Evolutionary conservation across 208 protist genomes (phyloP).

Genomic region (Herpetomonas tarakana): DNA sequence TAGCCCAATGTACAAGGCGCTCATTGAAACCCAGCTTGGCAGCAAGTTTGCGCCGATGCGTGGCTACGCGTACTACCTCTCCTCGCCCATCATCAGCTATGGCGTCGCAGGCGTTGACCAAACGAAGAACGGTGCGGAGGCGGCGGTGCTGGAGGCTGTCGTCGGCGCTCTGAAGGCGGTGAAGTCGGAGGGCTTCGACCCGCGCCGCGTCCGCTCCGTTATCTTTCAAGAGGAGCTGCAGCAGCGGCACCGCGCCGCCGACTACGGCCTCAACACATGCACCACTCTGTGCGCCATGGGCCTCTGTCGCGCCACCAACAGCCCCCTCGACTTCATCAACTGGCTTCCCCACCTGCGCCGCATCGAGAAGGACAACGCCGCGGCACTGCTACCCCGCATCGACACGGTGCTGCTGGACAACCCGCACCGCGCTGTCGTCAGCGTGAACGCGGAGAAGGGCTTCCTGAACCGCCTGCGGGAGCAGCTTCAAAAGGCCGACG

Average conservation of each 20-base stretch:
- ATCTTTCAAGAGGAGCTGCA: conserved; percentile 89
- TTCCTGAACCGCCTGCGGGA: conserved; percentile 65
- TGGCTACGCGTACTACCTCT: conserved; percentile 83
- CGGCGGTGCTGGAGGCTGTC: conserved; percentile 62
- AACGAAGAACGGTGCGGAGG: conserved; percentile 39
- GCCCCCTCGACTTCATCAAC: conserved; percentile 84
- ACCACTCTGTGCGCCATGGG: conserved; percentile 68
- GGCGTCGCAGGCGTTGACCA: conserved; percentile 88
- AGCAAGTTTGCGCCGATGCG: conserved; percentile 80
- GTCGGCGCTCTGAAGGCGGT: conserved; percentile 51
- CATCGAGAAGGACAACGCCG: conserved; percentile 51
- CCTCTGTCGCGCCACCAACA: conserved; percentile 64
- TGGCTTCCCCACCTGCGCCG: conserved; percentile 76
- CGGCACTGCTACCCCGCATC: conserved; percentile 65
- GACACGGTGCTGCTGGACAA: conserved; percentile 67
- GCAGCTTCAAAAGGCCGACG: conserved; percentile 48
- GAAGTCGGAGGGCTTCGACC: conserved; percentile 77
- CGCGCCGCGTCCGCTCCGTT: conserved; percentile 74
- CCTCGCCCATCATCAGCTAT: conserved; percentile 81
- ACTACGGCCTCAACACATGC: conserved; percentile 85
- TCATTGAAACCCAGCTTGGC: conserved; percentile 88
- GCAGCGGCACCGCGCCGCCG: conserved; percentile 83
- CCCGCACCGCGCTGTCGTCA: conserved; percentile 55
- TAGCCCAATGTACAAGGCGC: conserved; percentile 84
- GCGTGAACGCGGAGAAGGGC: conserved; percentile 65